Evolutionary conservation across 108 stramenopile genomes (phyloP).

Genomic region (Schizochytrium sp.): DNA sequence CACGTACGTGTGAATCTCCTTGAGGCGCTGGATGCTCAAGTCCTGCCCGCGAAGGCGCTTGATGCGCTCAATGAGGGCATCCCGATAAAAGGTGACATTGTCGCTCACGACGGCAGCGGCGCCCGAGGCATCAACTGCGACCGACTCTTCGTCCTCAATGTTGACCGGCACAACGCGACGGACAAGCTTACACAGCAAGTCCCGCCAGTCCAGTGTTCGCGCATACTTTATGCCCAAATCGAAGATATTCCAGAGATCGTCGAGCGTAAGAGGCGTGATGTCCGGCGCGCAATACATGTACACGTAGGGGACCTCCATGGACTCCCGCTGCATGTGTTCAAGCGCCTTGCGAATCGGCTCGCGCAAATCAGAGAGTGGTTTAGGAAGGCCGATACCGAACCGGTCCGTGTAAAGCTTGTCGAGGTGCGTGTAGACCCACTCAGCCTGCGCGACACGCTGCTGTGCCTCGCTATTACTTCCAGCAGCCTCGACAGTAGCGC

Average conservation of each 20-base stretch:
- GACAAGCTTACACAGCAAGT: neutral
- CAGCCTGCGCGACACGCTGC: neutral
- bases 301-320: neutral
- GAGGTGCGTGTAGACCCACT: neutral
- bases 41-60: neutral
- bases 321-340: neutral
- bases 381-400: no score
- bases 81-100: neutral
- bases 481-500: neutral
- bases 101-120: neutral
- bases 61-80: neutral
- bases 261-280: neutral
- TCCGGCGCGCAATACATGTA: neutral
- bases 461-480: neutral
- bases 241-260: neutral
- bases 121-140: neutral
- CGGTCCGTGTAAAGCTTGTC: neutral
- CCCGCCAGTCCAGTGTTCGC: neutral
- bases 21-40: neutral
- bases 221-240: neutral
- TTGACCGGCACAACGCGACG: neutral
- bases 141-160: neutral
- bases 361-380: neutral
- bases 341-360: neutral
- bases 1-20: neutral